These are phyloP conservation scores for Apophysomyces variabilis DNA, from an alignment of 371 early-diverging fungal genomes.

Conservation along the genomic window DNA sequence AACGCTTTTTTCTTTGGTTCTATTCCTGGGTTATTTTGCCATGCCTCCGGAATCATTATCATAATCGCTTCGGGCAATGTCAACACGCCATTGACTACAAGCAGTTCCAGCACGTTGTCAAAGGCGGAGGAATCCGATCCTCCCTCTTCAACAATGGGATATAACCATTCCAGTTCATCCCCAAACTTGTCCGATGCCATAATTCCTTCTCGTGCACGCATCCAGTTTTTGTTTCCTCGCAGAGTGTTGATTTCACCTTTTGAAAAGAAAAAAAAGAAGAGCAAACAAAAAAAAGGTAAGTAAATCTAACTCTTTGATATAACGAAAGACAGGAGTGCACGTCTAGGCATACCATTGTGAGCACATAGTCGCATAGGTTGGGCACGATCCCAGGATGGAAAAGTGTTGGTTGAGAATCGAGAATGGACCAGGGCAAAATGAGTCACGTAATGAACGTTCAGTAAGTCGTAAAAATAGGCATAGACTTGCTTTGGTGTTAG, in stretches of 20 bases:
- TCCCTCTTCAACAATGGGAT: slow-evolving; percentile 91
- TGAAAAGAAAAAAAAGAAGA: too few species aligned
- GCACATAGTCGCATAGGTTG: slow-evolving; percentile 96
- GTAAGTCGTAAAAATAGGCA: slow-evolving; percentile 85
- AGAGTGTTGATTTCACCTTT: slow-evolving; percentile 93
- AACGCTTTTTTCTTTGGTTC: slow-evolving; percentile 85
- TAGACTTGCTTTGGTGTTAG: slow-evolving; percentile 90
- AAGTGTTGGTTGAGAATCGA: slow-evolving; percentile 45
- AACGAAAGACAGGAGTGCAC: too few species aligned
- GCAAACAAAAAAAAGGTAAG: too few species aligned
- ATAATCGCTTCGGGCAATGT: slow-evolving; percentile 92
- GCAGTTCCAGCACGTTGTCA: slow-evolving; percentile 92
- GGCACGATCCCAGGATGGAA: slow-evolving; percentile 81
- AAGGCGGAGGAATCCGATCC: slow-evolving; percentile 94
- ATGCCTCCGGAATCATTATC: slow-evolving; percentile 97
- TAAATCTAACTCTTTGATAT: too few species aligned
- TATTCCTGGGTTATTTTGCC: slow-evolving; percentile 86
- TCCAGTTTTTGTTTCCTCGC: slow-evolving; percentile 97
- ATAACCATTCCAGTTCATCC: slow-evolving; percentile 74
- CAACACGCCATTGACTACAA: slow-evolving; percentile 85
- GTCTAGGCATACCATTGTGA: slow-evolving; percentile 79
- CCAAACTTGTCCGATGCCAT: slow-evolving; percentile 81
- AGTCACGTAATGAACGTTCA: slow-evolving; percentile 72
- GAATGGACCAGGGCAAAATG: slow-evolving; percentile 85
- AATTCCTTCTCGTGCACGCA: slow-evolving; percentile 93